A percentile compares a stretch with the other conserved stretches of the same genome.
Conservation (phyloP, 2,329 filamentous ascomycete species). For the Coniochaeta hoffmannii region DNA sequence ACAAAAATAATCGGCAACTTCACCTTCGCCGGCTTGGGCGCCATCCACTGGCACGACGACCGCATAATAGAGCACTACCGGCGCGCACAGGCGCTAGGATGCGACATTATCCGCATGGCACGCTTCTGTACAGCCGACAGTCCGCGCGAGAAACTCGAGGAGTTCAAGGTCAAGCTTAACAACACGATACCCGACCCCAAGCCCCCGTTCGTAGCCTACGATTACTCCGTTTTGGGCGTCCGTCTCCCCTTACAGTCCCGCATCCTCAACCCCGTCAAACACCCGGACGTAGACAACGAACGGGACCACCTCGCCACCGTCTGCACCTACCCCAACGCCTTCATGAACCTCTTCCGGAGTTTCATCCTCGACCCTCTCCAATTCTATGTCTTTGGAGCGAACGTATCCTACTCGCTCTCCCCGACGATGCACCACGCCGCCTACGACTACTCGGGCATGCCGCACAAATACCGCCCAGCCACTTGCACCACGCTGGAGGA, state of each 20-base stretch:
- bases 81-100: slow-evolving; percentile 47
- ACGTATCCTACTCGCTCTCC: slow-evolving; percentile 62
- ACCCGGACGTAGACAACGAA: slow-evolving; percentile 32
- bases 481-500: slow-evolving; percentile 54
- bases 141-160: slow-evolving; percentile 37
- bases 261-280: slow-evolving; percentile 46
- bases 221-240: slow-evolving; percentile 36
- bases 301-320: slow-evolving; percentile 36
- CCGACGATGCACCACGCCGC: slow-evolving; percentile 67
- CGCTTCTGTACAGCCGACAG: slow-evolving; percentile 51
- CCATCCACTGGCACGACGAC: slow-evolving; percentile 47
- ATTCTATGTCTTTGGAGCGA: slow-evolving; percentile 62
- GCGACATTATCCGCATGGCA: slow-evolving; percentile 54
- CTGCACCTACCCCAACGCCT: slow-evolving; percentile 49
- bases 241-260: slow-evolving; percentile 32
- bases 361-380: slow-evolving; percentile 58
- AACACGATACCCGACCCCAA: slow-evolving; percentile 34
- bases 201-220: slow-evolving; percentile 41
- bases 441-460: slow-evolving; percentile 58
- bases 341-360: slow-evolving; percentile 51
- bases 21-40: slow-evolving; percentile 34
- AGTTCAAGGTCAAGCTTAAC: slow-evolving; percentile 40
- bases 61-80: slow-evolving; percentile 46
- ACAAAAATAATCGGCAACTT: slow-evolving; percentile 57
- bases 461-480: slow-evolving; percentile 54